Evolutionary conservation across 352 stramenopile species (phyloP).

Genomic region (Plasmopara viticola): DNA sequence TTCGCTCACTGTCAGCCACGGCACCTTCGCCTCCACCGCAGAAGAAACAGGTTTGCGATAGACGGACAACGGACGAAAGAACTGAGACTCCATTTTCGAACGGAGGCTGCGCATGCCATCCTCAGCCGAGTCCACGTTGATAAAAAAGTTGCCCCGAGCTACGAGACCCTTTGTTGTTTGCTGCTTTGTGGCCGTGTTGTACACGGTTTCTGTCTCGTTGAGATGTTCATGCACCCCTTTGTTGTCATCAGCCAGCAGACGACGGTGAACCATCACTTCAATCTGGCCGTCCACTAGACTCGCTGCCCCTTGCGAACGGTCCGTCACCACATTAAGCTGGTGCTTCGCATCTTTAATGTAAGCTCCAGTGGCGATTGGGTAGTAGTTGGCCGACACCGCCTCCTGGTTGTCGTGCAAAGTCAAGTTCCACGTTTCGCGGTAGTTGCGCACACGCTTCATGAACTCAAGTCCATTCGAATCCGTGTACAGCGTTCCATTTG

Average conservation of each 20-base stretch:
- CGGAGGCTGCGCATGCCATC: slow-evolving; percentile 53
- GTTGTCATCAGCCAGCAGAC: slow-evolving; percentile 89
- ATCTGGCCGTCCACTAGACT: slow-evolving; percentile 88
- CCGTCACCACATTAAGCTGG: slow-evolving; percentile 87
- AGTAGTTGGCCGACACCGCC: slow-evolving; percentile 95
- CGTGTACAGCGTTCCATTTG: slow-evolving; percentile 74
- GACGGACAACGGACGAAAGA: slow-evolving; percentile 59
- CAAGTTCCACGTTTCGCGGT: slow-evolving; percentile 87
- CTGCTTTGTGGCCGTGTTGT: slow-evolving; percentile 53
- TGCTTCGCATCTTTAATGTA: slow-evolving; percentile 88
- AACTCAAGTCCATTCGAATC: slow-evolving; percentile 97
- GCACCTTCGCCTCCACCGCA: slow-evolving; percentile 43
- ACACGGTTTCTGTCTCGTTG: slow-evolving; percentile 89
- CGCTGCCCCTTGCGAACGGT: slow-evolving; percentile 89
- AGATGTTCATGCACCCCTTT: slow-evolving; percentile 90
- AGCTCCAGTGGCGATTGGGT: slow-evolving; percentile 92
- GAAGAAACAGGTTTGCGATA: slow-evolving; percentile 29
- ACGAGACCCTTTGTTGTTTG: slow-evolving; percentile 52
- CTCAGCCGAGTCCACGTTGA: slow-evolving; percentile 52
- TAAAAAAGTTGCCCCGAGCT: slow-evolving; percentile 58
- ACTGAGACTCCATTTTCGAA: slow-evolving; percentile 60
- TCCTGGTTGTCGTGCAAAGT: slow-evolving; percentile 86
- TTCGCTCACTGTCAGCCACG: slow-evolving; percentile 52
- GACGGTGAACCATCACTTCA: slow-evolving; percentile 98
- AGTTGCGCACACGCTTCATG: slow-evolving; percentile 82